Evolutionary conservation across 306 rosid genomes (phyloP), one percentile per base, ranked within the genome.

Genomic region (Chamaecrista fasciculata): DNA sequence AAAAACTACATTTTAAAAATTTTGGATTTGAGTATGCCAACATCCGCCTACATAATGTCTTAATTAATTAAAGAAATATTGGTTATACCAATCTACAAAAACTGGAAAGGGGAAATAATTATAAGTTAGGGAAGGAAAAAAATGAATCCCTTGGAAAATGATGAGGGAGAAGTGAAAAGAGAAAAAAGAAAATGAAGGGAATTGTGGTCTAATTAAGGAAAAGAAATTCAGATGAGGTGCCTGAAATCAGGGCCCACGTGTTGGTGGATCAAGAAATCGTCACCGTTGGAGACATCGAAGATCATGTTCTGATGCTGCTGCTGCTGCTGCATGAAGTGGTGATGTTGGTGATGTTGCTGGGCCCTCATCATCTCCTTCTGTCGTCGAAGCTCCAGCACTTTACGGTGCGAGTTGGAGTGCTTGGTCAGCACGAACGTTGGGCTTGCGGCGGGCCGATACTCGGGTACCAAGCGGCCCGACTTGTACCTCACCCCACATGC

Each of bases 351-450:
- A 26, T 79, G 80, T 11, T 53, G 79, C 4, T 80, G 87, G 12
- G 65, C 56, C 49, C 73, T 49, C 73, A 61, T 14, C 80, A 82
- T 49, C 71, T 94, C 99, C 77, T 88, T 94, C 82, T 94, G 97
- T 1, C 97, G 92, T 34, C 97, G 80, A 11, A 94, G 91, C 80
- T 94, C 99, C 76, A 91, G 28, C 19, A 94, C 99, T 61, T 94
- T 94, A 1, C 97, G 86, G 79, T 95, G 99, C 1, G 99, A 95
- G 77, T 95, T 95, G 0, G 99, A 95, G 72, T 95, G 99, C 62
- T 89, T 95, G 1, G 97, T 95, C 70, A 89, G 82, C 71, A 91
- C 75, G 3, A 91, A 95, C 0, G 99, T 95, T 8, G 97, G 99
- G 80, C 99, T 95, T 0, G 99, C 83, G 0, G 99, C 97, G 0